A percentile compares a stretch with the other conserved stretches of the same genome.
phyloP scores from a whole-genome alignment of 2,329 filamentous ascomycete species.

The Dothiorella sarmentorum region DNA sequence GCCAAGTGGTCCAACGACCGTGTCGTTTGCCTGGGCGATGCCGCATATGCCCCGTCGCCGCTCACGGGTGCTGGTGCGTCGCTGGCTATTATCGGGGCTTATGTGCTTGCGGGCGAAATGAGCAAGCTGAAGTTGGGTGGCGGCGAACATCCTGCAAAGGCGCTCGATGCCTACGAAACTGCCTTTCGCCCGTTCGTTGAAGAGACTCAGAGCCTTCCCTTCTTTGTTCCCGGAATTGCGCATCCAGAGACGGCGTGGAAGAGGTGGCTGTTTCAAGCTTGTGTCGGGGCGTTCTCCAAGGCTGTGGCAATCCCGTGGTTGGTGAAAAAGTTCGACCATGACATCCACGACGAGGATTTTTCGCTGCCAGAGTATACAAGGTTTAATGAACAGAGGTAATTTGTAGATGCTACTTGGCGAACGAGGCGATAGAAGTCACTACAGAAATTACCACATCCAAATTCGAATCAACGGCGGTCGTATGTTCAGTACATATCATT shows the following conservation, averaged over 20 bases:
- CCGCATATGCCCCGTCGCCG: constrained; percentile 46
- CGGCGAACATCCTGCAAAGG: background rate
- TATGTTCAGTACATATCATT: too few species aligned
- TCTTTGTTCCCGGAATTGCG: constrained; percentile 23
- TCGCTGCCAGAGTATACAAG: constrained; percentile 20
- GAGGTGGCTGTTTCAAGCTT: constrained; percentile 25
- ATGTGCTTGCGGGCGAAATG: constrained; percentile 1
- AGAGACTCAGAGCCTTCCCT: constrained; percentile 25
- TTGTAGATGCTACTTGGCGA: too few species aligned
- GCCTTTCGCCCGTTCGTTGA: constrained; percentile 16
- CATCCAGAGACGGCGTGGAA: constrained; percentile 25
- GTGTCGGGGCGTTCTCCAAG: background rate
- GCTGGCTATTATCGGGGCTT: constrained; percentile 36
- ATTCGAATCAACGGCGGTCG: too few species aligned
- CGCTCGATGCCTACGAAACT: constrained; percentile 12
- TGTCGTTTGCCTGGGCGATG: constrained; percentile 51
- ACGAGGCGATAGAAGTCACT: too few species aligned
- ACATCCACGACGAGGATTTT: constrained; percentile 22
- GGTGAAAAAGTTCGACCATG: constrained; percentile 10
- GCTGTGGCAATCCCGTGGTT: constrained; percentile 20
- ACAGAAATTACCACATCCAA: too few species aligned
- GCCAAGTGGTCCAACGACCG: constrained; percentile 43
- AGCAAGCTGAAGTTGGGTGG: background rate
- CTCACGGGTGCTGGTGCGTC: constrained; percentile 51
- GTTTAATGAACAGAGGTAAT: background rate